These are phyloP conservation scores for Omphalea diandra DNA, from an alignment of 441 rosid species.

Conservation along the genomic window DNA sequence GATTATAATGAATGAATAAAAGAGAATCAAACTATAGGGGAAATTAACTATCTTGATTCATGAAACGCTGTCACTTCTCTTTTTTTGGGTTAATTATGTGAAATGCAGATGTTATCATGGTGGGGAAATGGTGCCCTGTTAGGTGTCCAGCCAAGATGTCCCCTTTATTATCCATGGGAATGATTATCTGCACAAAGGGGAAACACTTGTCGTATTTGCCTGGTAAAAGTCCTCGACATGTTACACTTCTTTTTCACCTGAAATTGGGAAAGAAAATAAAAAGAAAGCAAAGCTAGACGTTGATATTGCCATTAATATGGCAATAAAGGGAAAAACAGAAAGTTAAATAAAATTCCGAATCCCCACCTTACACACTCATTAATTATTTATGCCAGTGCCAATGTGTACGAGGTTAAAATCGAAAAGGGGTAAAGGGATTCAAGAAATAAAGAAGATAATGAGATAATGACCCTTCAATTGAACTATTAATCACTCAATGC, in stretches of 20 bases:
- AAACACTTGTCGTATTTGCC: slow-evolving; percentile 13
- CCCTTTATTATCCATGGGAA: no score
- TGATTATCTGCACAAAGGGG: slow-evolving; percentile 14
- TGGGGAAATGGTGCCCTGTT: no score
- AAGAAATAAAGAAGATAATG: no score
- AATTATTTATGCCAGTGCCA: background rate
- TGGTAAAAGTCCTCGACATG: background rate
- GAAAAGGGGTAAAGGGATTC: background rate
- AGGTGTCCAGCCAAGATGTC: no score
- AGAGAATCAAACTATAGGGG: no score
- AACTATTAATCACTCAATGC: no score
- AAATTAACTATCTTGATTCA: no score
- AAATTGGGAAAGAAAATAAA: background rate
- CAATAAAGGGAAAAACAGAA: background rate
- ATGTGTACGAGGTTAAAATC: slow-evolving; percentile 9
- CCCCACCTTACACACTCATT: background rate
- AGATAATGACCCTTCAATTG: background rate
- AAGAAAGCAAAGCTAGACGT: background rate
- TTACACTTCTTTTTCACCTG: background rate
- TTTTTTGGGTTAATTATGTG: no score
- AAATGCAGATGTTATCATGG: no score
- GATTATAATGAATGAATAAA: no score
- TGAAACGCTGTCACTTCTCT: no score
- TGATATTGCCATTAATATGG: slow-evolving; percentile 1
- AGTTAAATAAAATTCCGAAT: background rate